Conservation (phyloP, 805 yeast genomes). For the Candida insectorum region DNA sequence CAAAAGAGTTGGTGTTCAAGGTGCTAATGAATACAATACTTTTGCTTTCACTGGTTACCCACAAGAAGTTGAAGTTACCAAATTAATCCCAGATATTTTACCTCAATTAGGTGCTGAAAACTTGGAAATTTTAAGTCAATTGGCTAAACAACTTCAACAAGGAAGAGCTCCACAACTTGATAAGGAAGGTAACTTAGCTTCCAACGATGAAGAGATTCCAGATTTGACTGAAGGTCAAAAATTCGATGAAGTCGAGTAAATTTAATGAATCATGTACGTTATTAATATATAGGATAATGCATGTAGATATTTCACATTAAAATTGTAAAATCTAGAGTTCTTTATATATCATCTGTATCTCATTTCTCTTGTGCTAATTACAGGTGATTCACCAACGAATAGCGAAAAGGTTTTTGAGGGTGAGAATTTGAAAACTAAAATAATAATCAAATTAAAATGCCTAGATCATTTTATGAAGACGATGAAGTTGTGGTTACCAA, state of each 20-base stretch:
- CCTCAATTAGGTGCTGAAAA: conserved; percentile 97
- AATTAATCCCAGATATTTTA: conserved; percentile 88
- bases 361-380: too few relatives aligned
- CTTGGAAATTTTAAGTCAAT: conserved; percentile 79
- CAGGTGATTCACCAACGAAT: too few relatives aligned
- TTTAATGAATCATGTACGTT: conserved; percentile 31
- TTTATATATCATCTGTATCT: too few relatives aligned
- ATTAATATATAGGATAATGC: conserved; percentile 9
- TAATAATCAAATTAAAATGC: too few relatives aligned
- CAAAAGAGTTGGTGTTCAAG: conserved; percentile 94
- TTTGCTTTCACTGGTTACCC: conserved; percentile 94
- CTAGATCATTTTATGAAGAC: conserved; percentile 52
- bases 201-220: conserved; percentile 62
- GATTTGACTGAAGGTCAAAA: conserved; percentile 87
- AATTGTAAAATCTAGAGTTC: too few relatives aligned
- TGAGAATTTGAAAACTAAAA: too few relatives aligned
- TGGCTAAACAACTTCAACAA: conserved; percentile 84
- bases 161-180: conserved; percentile 46
- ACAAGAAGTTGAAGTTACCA: conserved; percentile 87
- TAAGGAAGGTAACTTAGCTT: conserved; percentile 42
- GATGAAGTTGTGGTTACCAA: conserved; percentile 45
- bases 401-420: too few relatives aligned
- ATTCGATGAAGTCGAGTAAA: conserved; percentile 59
- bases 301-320: too few relatives aligned
- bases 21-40: conserved; percentile 85